Conservation (phyloP, 2,329 filamentous ascomycete genomes). For the Microsporum ferrugineum region DNA sequence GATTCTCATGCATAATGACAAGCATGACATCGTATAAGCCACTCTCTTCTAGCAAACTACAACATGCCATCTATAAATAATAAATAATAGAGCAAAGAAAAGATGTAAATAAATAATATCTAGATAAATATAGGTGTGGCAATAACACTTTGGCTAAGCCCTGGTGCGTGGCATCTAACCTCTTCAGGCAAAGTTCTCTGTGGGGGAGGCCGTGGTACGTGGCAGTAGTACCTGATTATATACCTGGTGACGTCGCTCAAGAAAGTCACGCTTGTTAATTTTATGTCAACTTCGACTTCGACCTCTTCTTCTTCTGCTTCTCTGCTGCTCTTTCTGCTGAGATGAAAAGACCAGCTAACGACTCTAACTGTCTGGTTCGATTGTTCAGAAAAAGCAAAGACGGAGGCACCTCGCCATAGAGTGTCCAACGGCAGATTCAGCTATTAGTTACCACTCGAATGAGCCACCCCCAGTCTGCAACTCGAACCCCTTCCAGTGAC, state of each 20-base stretch:
- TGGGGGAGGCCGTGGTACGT: not conserved
- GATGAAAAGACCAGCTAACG: not conserved
- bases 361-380: not conserved
- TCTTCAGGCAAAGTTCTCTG: not conserved
- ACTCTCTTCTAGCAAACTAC: not conserved
- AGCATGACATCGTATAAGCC: not conserved
- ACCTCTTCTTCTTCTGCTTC: not conserved
- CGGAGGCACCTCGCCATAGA: not conserved
- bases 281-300: not conserved
- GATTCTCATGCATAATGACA: not conserved
- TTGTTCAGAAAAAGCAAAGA: constrained; percentile 1
- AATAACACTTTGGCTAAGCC: not conserved
- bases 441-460: not conserved
- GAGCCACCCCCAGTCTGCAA: not conserved
- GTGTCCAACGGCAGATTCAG: not conserved
- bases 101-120: not conserved
- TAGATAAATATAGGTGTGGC: not conserved
- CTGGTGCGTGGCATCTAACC: not conserved
- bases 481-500: not conserved
- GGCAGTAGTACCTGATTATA: not conserved
- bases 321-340: not conserved
- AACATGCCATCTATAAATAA: not conserved
- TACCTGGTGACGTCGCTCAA: not conserved
- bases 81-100: not conserved
- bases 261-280: not conserved